Evolutionary conservation across 331 rosid genomes (phyloP).

Genomic region (Quercus lobata): DNA sequence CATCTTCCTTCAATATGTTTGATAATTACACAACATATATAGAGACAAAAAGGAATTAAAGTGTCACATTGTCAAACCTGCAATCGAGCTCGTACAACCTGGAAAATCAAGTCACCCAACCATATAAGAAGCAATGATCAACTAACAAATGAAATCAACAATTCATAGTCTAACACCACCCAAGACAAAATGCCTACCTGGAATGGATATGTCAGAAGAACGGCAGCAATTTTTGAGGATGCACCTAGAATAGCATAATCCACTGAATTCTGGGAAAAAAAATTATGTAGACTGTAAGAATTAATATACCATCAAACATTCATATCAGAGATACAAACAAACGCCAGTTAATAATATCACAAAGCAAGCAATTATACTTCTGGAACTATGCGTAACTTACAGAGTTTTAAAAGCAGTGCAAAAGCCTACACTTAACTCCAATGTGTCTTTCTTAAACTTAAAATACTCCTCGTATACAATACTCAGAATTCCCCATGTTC

Average conservation of each 20-base stretch:
- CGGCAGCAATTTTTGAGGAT: constrained; percentile 75
- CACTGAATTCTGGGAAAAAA: constrained; percentile 52
- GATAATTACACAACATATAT: not conserved
- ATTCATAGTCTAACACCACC: not conserved
- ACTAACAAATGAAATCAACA: constrained; percentile 11
- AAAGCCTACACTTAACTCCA: not conserved
- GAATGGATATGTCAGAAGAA: constrained; percentile 80
- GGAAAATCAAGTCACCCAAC: constrained; percentile 21
- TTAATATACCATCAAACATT: not conserved
- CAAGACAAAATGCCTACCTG: constrained; percentile 45
- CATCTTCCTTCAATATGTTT: not conserved
- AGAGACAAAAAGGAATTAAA: not conserved
- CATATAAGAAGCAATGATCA: not conserved
- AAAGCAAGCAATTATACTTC: not conserved
- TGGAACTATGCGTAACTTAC: not conserved
- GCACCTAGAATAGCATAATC: constrained; percentile 85
- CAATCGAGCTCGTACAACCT: constrained; percentile 86
- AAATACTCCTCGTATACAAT: not conserved
- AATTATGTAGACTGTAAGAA: not conserved
- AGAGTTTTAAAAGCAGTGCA: not conserved
- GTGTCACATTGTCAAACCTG: constrained; percentile 46
- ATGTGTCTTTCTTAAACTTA: not conserved
- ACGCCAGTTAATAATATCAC: not conserved
- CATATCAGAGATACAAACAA: not conserved
- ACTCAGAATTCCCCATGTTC: not conserved